Conservation (phyloP, 495 filamentous ascomycete species). For the Penicillium parvum region DNA sequence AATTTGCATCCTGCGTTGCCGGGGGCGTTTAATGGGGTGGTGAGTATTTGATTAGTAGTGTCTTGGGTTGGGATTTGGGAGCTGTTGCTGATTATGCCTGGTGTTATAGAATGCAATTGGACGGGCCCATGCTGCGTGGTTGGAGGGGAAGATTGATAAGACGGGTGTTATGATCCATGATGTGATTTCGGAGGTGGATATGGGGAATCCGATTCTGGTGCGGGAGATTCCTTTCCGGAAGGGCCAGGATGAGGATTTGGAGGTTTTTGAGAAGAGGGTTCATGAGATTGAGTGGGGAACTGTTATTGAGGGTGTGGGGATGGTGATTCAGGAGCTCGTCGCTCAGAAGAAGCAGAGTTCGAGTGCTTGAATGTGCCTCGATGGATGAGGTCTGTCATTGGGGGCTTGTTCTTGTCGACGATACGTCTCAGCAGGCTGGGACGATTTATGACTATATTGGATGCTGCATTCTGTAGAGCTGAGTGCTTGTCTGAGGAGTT, state of each 20-base stretch:
- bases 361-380: not conserved
- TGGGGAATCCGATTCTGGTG: slow-evolving; percentile 69
- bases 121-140: slow-evolving; percentile 70
- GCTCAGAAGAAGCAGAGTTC: slow-evolving; percentile 27
- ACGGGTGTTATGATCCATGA: slow-evolving; percentile 95
- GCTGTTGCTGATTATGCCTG: slow-evolving; percentile 4
- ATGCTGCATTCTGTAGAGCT: too few relatives aligned
- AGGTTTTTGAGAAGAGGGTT: slow-evolving; percentile 64
- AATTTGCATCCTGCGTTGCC: slow-evolving; percentile 84
- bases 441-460: slow-evolving; percentile 25
- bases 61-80: not conserved
- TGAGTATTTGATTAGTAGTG: slow-evolving; percentile 20
- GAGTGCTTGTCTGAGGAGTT: too few relatives aligned
- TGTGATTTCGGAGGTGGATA: slow-evolving; percentile 80
- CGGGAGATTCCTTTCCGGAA: slow-evolving; percentile 65
- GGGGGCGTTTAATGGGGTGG: slow-evolving; percentile 70
- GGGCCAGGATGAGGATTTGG: slow-evolving; percentile 56
- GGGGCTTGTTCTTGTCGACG: slow-evolving; percentile 14
- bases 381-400: slow-evolving; percentile 3
- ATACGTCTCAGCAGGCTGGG: too few relatives aligned
- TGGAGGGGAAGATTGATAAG: slow-evolving; percentile 64
- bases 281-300: slow-evolving; percentile 66
- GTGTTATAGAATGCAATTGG: slow-evolving; percentile 59
- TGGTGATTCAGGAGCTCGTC: slow-evolving; percentile 48
- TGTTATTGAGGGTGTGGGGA: slow-evolving; percentile 63